Evolutionary conservation across 805 yeast genomes (phyloP).

Genomic region (Wickerhamomyces tratensis): DNA sequence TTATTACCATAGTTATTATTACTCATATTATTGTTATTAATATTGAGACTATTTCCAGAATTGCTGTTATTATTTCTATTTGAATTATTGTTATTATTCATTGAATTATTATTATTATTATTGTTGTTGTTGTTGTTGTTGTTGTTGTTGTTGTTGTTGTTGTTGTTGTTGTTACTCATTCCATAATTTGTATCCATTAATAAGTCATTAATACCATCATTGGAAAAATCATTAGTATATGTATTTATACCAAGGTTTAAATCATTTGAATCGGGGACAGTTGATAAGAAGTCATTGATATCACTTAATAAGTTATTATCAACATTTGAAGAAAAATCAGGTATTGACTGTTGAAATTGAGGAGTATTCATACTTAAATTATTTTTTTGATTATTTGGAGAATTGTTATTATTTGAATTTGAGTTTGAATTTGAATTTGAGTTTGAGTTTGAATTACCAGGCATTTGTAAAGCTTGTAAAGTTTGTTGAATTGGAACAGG

Average conservation of each 20-base stretch:
- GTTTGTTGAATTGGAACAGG: background rate
- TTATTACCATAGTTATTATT: constrained; percentile 2
- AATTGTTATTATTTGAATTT: background rate
- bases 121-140: constrained; percentile 1
- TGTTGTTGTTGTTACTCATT: constrained; percentile 1
- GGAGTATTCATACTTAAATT: constrained; percentile 2
- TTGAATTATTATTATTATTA: background rate
- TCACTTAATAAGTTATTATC: constrained; percentile 16
- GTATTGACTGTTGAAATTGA: background rate
- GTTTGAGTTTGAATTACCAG: background rate
- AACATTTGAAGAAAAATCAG: constrained; percentile 2
- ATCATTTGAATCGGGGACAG: constrained; percentile 22
- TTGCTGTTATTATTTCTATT: background rate
- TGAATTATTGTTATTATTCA: constrained; percentile 1
- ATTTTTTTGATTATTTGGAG: constrained; percentile 1
- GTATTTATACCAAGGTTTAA: constrained; percentile 10
- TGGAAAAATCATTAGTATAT: constrained; percentile 7
- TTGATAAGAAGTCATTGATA: constrained; percentile 16
- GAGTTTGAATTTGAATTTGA: background rate
- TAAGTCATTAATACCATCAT: constrained; percentile 14
- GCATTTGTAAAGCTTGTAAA: background rate
- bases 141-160: constrained; percentile 2
- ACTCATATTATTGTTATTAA: background rate
- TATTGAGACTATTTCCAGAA: background rate
- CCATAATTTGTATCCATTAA: constrained; percentile 10